These are phyloP conservation scores for Candida taoyuanica DNA, from an alignment of 805 yeast species.

Conservation along the genomic window DNA sequence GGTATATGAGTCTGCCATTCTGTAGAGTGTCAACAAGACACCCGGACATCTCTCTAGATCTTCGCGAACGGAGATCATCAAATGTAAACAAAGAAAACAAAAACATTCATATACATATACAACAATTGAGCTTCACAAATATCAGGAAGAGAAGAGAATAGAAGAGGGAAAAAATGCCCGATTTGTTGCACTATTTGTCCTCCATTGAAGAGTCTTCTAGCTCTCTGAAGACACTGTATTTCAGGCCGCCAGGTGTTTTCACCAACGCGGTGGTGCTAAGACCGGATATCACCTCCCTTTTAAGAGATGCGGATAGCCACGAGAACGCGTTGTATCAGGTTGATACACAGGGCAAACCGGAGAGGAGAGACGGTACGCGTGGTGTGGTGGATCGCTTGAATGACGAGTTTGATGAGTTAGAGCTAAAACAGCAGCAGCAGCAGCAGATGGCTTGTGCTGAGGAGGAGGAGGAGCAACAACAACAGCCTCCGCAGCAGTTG, in stretches of 20 bases:
- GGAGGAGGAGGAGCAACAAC: conserved; percentile 3
- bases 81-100: too few species aligned
- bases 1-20: too few species aligned
- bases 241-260: conserved; percentile 57
- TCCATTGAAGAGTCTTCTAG: conserved; percentile 16
- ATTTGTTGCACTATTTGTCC: conserved; percentile 8
- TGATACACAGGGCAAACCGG: conserved; percentile 34
- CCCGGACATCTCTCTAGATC: too few species aligned
- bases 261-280: conserved; percentile 54
- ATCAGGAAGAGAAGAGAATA: too few species aligned
- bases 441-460: too few species aligned
- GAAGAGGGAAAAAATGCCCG: too few species aligned
- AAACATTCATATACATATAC: too few species aligned
- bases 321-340: conserved; percentile 49
- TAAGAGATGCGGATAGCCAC: conserved; percentile 52
- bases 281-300: conserved; percentile 50
- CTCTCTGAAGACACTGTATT: conserved; percentile 33
- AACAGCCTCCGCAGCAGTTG: too few species aligned
- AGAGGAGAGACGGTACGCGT: conserved; percentile 47
- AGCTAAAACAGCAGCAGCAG: conserved; percentile 25
- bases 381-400: conserved; percentile 33
- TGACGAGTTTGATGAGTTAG: conserved; percentile 31
- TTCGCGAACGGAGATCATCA: too few species aligned
- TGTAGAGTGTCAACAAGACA: too few species aligned
- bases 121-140: too few species aligned